Conservation (phyloP, 2,329 filamentous ascomycete genomes). For the Xylaria digitata region DNA sequence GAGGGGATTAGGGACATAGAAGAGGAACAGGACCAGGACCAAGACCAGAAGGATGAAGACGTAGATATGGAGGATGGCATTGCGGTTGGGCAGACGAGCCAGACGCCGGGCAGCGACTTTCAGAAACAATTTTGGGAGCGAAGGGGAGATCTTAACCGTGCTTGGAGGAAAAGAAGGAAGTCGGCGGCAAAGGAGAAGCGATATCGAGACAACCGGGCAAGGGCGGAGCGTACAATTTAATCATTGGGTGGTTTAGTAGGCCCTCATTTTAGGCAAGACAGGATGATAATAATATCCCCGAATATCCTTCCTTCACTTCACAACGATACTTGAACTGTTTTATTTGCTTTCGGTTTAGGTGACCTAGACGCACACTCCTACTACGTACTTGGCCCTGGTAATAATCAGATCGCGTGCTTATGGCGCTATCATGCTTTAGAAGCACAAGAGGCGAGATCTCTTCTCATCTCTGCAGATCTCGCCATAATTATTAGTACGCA, state of each 20-base stretch:
- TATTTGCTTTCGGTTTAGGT: not conserved
- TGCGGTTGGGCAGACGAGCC: constrained; percentile 12
- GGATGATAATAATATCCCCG: constrained; percentile 21
- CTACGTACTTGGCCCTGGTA: not conserved
- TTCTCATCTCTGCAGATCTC: not conserved
- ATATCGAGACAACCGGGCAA: constrained; percentile 71
- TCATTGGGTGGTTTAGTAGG: not conserved
- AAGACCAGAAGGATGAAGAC: constrained; percentile 45
- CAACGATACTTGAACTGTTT: not conserved
- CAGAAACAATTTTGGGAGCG: constrained; percentile 77
- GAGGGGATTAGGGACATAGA: constrained; percentile 52
- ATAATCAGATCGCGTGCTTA: no score
- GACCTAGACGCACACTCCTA: not conserved
- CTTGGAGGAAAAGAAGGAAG: constrained; percentile 74
- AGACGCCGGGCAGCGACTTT: constrained; percentile 60
- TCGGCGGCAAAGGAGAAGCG: constrained; percentile 73
- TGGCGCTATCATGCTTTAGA: not conserved
- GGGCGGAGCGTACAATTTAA: constrained; percentile 58
- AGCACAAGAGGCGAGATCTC: not conserved
- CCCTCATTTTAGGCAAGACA: not conserved
- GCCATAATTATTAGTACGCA: not conserved
- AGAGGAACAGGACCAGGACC: constrained; percentile 57
- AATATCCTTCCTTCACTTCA: not conserved
- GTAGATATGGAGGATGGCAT: constrained; percentile 36
- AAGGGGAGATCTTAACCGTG: constrained; percentile 70